Evolutionary conservation across 257 asterid genomes (phyloP).

Genomic region (Capsicum chinense): DNA sequence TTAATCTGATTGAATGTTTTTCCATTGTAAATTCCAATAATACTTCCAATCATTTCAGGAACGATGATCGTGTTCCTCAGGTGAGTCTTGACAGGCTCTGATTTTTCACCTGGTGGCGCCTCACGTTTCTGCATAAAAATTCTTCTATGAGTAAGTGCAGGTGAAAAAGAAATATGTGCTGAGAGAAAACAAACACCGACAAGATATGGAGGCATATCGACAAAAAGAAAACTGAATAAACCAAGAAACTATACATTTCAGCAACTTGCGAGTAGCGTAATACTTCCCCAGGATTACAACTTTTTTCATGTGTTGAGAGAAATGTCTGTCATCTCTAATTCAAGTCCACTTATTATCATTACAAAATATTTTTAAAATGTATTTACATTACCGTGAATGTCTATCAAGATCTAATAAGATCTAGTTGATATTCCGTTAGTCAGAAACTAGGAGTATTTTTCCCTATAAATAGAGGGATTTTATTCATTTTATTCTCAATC

Average conservation of each 20-base stretch:
- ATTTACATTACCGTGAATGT: too few relatives aligned
- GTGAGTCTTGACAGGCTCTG: slow-evolving; percentile 77
- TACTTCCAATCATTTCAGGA: slow-evolving; percentile 95
- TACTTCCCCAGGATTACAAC: too few relatives aligned
- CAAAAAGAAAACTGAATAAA: not conserved
- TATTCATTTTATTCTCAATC: too few relatives aligned
- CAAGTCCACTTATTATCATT: not conserved
- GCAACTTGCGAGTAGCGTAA: too few relatives aligned
- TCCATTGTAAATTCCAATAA: slow-evolving; percentile 81
- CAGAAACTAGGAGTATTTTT: too few relatives aligned
- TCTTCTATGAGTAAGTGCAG: not conserved
- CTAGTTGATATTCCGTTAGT: too few relatives aligned
- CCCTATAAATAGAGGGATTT: too few relatives aligned
- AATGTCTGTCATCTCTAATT: not conserved
- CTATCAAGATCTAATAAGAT: too few relatives aligned
- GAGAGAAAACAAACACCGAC: not conserved
- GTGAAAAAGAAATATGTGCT: not conserved
- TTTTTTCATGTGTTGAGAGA: too few relatives aligned
- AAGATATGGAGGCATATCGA: not conserved
- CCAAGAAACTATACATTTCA: not conserved
- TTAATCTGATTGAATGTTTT: slow-evolving; percentile 83
- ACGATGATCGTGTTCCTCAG: slow-evolving; percentile 78
- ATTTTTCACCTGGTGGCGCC: slow-evolving; percentile 84
- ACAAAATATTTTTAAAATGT: not conserved
- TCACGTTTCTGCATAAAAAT: slow-evolving; percentile 62